Evolutionary conservation across 2,329 filamentous ascomycete genomes (phyloP).

Genomic region (Metarhizium humberi): DNA sequence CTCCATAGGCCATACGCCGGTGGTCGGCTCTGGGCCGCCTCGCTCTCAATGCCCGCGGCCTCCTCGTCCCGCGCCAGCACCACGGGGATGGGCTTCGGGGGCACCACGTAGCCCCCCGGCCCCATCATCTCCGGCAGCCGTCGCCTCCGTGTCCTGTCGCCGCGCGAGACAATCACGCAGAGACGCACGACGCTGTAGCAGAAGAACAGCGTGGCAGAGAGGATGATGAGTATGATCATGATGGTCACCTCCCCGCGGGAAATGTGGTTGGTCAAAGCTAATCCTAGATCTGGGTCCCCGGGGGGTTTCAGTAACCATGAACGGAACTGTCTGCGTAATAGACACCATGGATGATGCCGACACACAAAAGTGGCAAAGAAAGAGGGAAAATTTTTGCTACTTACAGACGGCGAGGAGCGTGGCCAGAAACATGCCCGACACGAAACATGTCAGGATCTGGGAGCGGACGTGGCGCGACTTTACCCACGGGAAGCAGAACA

Average conservation of each 20-base stretch:
- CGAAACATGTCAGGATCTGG: constrained; percentile 50
- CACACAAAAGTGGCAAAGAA: constrained; percentile 9
- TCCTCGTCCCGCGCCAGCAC: constrained; percentile 69
- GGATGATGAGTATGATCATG: constrained; percentile 67
- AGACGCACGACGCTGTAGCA: constrained; percentile 69
- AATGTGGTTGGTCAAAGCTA: constrained; percentile 57
- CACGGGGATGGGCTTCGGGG: constrained; percentile 65
- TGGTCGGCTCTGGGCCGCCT: constrained; percentile 52
- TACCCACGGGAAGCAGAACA: constrained; percentile 47
- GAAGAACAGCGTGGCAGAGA: constrained; percentile 70
- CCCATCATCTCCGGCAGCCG: constrained; percentile 35
- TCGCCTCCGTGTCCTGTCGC: constrained; percentile 20
- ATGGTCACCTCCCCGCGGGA: constrained; percentile 66
- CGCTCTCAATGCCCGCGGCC: constrained; percentile 44
- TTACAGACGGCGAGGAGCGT: constrained; percentile 56
- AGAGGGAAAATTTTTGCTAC: constrained; percentile 14
- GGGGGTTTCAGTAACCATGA: neutral
- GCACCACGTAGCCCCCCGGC: constrained; percentile 59
- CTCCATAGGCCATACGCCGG: constrained; percentile 83
- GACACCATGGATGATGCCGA: neutral
- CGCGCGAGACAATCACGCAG: constrained; percentile 53
- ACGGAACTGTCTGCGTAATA: neutral
- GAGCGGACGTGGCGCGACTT: constrained; percentile 42
- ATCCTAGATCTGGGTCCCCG: constrained; percentile 52
- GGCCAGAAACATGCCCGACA: constrained; percentile 55